Percentiles rank a stretch among this genome's conserved stretches.
Evolutionary conservation across 495 filamentous ascomycete species (phyloP).

Genomic region (Aspergillus egyptiacus): DNA sequence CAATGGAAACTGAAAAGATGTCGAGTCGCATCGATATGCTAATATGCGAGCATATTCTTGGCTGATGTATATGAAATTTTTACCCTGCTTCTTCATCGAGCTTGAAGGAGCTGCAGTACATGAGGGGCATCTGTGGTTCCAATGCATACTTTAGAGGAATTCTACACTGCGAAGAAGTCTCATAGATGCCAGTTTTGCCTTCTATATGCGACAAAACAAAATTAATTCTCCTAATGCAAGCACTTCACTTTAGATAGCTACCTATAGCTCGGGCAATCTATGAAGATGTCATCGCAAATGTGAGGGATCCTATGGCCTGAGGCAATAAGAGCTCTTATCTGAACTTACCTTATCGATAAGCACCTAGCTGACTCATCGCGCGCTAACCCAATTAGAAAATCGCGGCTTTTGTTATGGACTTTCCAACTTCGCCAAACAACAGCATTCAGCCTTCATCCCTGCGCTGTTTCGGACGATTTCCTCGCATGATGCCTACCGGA

Average conservation of each 20-base stretch:
- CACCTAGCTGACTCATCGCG: slow-evolving; percentile 11
- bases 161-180: slow-evolving; percentile 11
- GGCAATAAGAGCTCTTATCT: slow-evolving; percentile 3
- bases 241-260: too few species aligned
- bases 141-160: neutral
- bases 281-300: neutral
- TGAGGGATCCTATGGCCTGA: neutral
- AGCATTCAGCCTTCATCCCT: neutral
- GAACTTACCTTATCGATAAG: slow-evolving; percentile 20
- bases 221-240: neutral
- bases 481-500: slow-evolving; percentile 7
- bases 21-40: neutral
- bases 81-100: neutral
- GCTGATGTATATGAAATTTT: too few species aligned
- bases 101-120: neutral
- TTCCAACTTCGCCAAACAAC: neutral
- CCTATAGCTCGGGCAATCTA: too few species aligned
- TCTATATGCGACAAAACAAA: neutral
- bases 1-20: slow-evolving; percentile 16
- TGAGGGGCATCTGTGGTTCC: neutral
- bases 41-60: neutral
- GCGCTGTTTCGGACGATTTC: neutral
- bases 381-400: neutral
- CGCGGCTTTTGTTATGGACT: neutral
- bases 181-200: slow-evolving; percentile 9